Base-by-base conservation (phyloP, 78 protist genomes). In the Speleostelium caveatum region DNA sequence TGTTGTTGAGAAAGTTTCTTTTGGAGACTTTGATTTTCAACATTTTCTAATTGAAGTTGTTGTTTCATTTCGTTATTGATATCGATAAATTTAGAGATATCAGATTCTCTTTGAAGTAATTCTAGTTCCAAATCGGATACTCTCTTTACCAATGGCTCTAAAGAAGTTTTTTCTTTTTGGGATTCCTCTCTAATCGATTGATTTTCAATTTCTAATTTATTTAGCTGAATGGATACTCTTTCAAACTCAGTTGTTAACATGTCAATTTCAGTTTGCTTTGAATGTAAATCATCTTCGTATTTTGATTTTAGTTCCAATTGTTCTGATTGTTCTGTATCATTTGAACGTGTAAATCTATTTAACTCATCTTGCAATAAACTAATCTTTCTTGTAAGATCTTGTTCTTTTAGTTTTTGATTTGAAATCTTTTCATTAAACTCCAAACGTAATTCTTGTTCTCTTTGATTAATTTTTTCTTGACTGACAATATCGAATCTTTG, bases 181-280 rank as follows among this genome's bases (percentile, higher is more conserved):
- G 92, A 73, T 41, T 86, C 93, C 45, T 86, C 93, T n/a, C 93
- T 26, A 73, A 65, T 65, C 0, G 87, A 65, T 60, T 61, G 56
- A 35, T 86, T 75, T 21, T 86, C 93, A 33, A 53, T 35, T 73
- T 65, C 86, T 2, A 86, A 22, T 67, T 74, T 56, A 1, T 72
- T 33, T 2, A 83, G 26, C 12, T 67, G 67, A 3, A 61, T 38
- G 30, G 72, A 51, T 0, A 83, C 63, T 45, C 87, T 69, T 12
- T 89, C 94, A 12, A 89, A 63, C 24, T 89, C 94, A 39, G 24
- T 73, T 24, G 73, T 36, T 6, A 89, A 24, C 87, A 89, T 75
- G 24, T 89, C 94, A 45, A 89, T 61, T 45, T 89, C 94, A 5
- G 88, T 58, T 53, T 89, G 94, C 55, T 89, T 89, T 1, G 87